phyloP scores from a whole-genome alignment of 1,284 basidiomycete genomes.

The Leccinum insolens region DNA sequence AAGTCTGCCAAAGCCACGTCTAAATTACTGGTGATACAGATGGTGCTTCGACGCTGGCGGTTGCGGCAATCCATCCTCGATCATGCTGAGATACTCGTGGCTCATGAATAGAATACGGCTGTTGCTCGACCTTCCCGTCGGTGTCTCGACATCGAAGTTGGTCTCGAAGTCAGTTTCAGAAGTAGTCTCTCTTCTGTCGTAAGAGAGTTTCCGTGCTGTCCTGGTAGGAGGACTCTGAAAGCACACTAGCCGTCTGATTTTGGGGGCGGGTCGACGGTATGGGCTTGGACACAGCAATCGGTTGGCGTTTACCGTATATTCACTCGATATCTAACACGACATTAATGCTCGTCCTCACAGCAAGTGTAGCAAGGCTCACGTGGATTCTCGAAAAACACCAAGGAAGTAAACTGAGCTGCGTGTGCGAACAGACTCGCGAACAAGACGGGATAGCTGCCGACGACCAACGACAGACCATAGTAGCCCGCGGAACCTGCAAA shows the following conservation, averaged over 20 bases:
- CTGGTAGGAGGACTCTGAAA: slow-evolving; percentile 9
- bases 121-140: slow-evolving; percentile 14
- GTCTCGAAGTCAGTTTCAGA: slow-evolving; percentile 53
- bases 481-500: slow-evolving; percentile 36
- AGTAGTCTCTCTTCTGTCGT: slow-evolving; percentile 71
- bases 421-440: slow-evolving; percentile 94
- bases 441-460: slow-evolving; percentile 80
- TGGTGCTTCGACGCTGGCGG: slow-evolving; percentile 77
- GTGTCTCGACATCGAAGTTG: slow-evolving; percentile 60
- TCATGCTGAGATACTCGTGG: slow-evolving; percentile 12
- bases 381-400: slow-evolving; percentile 42
- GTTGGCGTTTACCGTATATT: slow-evolving; percentile 78
- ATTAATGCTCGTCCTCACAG: slow-evolving; percentile 7
- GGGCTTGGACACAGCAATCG: slow-evolving; percentile 59
- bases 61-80: slow-evolving; percentile 20
- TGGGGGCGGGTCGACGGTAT: slow-evolving; percentile 17
- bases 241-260: slow-evolving; percentile 13
- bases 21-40: slow-evolving; percentile 88
- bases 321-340: slow-evolving; percentile 80
- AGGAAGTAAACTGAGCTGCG: slow-evolving; percentile 49
- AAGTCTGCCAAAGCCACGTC: slow-evolving; percentile 85
- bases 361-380: slow-evolving; percentile 57
- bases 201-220: slow-evolving; percentile 31
- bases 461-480: slow-evolving; percentile 68
- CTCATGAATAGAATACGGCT: background rate